Evolutionary conservation across 331 rosid species (phyloP), one percentile per base, ranked within the genome.

Genomic region (Malus hybrid): DNA sequence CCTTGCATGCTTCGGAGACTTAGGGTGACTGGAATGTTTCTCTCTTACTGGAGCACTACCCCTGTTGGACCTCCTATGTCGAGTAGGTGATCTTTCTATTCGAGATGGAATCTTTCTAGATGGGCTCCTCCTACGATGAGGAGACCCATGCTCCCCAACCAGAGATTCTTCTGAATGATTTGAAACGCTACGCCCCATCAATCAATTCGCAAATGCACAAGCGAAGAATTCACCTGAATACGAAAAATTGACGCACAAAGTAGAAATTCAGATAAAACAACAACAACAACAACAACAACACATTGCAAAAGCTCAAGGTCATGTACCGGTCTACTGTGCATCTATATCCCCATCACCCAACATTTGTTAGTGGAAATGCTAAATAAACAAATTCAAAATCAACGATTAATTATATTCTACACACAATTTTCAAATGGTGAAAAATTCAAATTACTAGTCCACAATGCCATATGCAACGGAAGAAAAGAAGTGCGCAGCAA

Each of bases 21-120:
- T 83, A 29, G 68, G 82, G 32, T 52, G 74, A 77, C 79, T 61
- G 0, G 83, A 82, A 70, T 72, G 85, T 24, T 77, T 86, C n/a
- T 88, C 78, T 75, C 88, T 77, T 73, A 70, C 29, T 26, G 86
- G 85, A 75, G 88, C 78, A 66, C 76, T 83, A 33, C 71, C 76
- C 57, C 80, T 74, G 28, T 75, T 71, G 62, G 80, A 73, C 77
- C 80, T 70, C 74, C 88, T 84, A 10, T 85, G 89, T 46, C 82
- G 90, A 68, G 63, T 4, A 6, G 90, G 90, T 2, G 90, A 86
- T 74, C 85, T 84, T 75, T 85, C 90, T 77, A 82, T 81, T 14
- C 74, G 82, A 7, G 88, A 63, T 5, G 81, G 86, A 63, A 82
- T 82, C 70, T 63, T 79, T 72, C 77, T 63, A 64, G 76, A 20